These are phyloP conservation scores for Henckelia pumila DNA, from an alignment of 257 asterid species.

Conservation along the genomic window DNA sequence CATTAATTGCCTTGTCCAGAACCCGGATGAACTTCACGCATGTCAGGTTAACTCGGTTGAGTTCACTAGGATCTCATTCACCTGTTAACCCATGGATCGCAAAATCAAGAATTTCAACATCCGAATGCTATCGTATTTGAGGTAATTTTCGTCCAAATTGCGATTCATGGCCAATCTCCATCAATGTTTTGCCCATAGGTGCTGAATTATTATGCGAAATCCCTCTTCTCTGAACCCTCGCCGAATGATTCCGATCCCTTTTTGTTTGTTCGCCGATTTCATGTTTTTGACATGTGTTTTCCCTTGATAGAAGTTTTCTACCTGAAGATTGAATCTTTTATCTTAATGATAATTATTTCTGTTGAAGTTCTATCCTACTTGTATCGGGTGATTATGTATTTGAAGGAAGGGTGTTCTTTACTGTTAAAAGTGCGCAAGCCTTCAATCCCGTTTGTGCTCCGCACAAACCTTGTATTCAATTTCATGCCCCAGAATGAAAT, in stretches of 20 bases:
- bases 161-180: neutral
- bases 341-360: slow-evolving; percentile 11
- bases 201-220: neutral
- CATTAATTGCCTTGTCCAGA: neutral
- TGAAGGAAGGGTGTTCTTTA: slow-evolving; percentile 71
- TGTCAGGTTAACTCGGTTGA: neutral
- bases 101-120: neutral
- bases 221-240: neutral
- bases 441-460: slow-evolving; percentile 58
- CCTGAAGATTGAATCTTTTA: neutral
- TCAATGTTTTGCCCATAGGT: neutral
- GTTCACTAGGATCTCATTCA: no score
- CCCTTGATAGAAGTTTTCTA: neutral
- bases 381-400: slow-evolving; percentile 36
- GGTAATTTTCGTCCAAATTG: neutral
- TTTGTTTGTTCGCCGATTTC: neutral
- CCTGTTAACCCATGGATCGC: neutral
- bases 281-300: neutral
- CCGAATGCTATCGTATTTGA: neutral
- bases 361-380: neutral
- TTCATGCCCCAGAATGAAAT: slow-evolving; percentile 17
- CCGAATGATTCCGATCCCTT: neutral
- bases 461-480: slow-evolving; percentile 40
- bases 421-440: slow-evolving; percentile 61
- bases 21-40: neutral